Conservation (phyloP, 2,329 filamentous ascomycete genomes). For the Ceratocystis harringtonii region DNA sequence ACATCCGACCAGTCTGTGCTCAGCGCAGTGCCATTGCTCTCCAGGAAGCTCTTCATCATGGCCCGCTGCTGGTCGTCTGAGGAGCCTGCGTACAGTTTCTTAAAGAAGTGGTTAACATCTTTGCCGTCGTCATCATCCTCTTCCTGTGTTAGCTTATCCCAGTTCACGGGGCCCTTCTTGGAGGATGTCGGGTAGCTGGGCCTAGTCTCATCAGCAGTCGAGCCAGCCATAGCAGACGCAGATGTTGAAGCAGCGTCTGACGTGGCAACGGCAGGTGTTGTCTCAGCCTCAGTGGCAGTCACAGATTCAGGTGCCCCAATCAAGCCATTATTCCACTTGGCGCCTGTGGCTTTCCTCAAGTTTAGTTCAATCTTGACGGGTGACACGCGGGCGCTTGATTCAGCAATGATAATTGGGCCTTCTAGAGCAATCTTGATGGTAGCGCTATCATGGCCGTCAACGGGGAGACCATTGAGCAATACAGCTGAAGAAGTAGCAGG, state of each 20-base stretch:
- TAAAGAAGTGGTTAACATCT: constrained; percentile 72
- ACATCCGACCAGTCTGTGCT: constrained; percentile 90
- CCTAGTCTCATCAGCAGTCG: constrained; percentile 14
- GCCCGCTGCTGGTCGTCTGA: constrained; percentile 70
- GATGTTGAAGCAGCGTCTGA: constrained; percentile 7
- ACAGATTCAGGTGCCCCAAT: neutral
- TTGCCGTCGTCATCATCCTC: constrained; percentile 37
- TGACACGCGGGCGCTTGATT: constrained; percentile 50
- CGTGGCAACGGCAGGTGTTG: neutral
- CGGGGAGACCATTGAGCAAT: constrained; percentile 2
- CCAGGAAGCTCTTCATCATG: constrained; percentile 94
- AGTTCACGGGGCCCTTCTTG: constrained; percentile 69
- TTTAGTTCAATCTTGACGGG: constrained; percentile 67
- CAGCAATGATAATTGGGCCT: constrained; percentile 20
- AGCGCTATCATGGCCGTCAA: constrained; percentile 11
- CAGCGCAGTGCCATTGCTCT: constrained; percentile 84
- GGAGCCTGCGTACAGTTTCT: constrained; percentile 65
- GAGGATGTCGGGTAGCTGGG: constrained; percentile 79
- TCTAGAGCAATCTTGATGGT: constrained; percentile 2
- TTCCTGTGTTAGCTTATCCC: constrained; percentile 57
- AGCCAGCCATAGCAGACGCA: constrained; percentile 2
- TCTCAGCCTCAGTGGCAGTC: constrained; percentile 22
- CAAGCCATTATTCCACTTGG: constrained; percentile 46
- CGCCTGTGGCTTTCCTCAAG: constrained; percentile 50
- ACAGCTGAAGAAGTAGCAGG: constrained; percentile 3